These are phyloP conservation scores for Linderniella brevidens DNA, from an alignment of 257 asterid genomes.

Conservation along the genomic window DNA sequence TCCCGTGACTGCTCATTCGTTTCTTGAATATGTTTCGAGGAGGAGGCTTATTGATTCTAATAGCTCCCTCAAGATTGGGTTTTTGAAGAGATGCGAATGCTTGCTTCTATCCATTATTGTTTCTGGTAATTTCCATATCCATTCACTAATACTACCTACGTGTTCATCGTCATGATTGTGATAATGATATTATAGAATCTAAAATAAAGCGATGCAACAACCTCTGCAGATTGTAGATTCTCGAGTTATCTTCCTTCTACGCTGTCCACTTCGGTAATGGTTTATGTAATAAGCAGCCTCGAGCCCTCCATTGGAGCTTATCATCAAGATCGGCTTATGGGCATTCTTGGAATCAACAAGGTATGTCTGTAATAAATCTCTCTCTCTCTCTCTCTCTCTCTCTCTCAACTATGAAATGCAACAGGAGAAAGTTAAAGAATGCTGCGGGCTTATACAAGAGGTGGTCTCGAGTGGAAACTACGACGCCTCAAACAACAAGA, in stretches of 20 bases:
- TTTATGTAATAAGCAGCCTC: constrained; percentile 35
- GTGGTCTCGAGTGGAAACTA: constrained; percentile 9
- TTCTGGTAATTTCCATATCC: constrained; percentile 17
- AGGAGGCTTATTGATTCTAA: constrained; percentile 15
- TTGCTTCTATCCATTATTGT: constrained; percentile 36
- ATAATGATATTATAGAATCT: neutral
- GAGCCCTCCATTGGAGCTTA: constrained; percentile 39
- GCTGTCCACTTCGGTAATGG: constrained; percentile 72
- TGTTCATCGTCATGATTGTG: too few species aligned
- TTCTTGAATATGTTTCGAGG: constrained; percentile 32
- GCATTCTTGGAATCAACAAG: constrained; percentile 63
- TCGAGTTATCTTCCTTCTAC: constrained; percentile 52
- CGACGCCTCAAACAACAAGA: constrained; percentile 14
- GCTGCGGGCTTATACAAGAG: constrained; percentile 24
- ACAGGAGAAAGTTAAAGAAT: constrained; percentile 35
- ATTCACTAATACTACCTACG: too few species aligned
- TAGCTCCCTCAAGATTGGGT: constrained; percentile 13
- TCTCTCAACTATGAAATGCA: constrained; percentile 6
- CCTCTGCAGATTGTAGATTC: constrained; percentile 51
- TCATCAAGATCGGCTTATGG: constrained; percentile 33
- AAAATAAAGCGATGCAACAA: neutral
- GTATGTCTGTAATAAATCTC: constrained; percentile 9
- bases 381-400: neutral
- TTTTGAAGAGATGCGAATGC: constrained; percentile 32
- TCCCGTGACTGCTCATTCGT: constrained; percentile 44